Evolutionary conservation across 1,284 basidiomycete genomes (phyloP).

Genomic region (Pascua guehoae): DNA sequence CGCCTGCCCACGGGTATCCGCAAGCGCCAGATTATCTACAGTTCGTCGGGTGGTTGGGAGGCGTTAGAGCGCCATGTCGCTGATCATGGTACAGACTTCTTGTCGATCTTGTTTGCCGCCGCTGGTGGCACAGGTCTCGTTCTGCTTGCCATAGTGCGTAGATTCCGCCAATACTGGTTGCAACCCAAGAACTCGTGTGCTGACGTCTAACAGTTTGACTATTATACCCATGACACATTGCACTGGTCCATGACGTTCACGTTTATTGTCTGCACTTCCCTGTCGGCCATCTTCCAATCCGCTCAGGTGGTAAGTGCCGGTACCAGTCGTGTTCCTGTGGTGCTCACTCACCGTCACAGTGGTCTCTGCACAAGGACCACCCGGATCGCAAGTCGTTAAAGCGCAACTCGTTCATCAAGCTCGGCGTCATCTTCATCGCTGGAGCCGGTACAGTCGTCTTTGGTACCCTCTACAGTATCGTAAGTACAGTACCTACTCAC

Average conservation of each 20-base stretch:
- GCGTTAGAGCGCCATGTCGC: conserved; percentile 1
- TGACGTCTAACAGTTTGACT: conserved; percentile 37
- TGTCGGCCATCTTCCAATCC: conserved; percentile 53
- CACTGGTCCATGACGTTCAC: conserved; percentile 54
- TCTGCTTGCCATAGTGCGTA: conserved; percentile 48
- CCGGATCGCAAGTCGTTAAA: conserved; percentile 48
- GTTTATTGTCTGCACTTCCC: conserved; percentile 52
- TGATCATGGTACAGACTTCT: conserved; percentile 40
- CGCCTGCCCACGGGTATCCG: conserved; percentile 52
- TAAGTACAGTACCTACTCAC: conserved; percentile 22
- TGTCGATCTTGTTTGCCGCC: conserved; percentile 50
- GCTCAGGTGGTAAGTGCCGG: conserved; percentile 48
- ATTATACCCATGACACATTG: conserved; percentile 48
- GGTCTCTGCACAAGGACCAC: conserved; percentile 50
- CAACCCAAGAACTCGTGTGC: neutral
- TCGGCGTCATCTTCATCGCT: conserved; percentile 49
- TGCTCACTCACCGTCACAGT: conserved; percentile 21
- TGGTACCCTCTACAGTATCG: conserved; percentile 46
- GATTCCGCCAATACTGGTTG: neutral
- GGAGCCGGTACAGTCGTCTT: conserved; percentile 52
- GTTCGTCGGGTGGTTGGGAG: conserved; percentile 23
- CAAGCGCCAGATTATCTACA: conserved; percentile 43
- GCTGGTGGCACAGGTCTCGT: conserved; percentile 50
- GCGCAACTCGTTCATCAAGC: conserved; percentile 52
- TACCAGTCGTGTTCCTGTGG: neutral